Conservation (phyloP, 164 flowering plant genomes). For the Aristolochia contorta region DNA sequence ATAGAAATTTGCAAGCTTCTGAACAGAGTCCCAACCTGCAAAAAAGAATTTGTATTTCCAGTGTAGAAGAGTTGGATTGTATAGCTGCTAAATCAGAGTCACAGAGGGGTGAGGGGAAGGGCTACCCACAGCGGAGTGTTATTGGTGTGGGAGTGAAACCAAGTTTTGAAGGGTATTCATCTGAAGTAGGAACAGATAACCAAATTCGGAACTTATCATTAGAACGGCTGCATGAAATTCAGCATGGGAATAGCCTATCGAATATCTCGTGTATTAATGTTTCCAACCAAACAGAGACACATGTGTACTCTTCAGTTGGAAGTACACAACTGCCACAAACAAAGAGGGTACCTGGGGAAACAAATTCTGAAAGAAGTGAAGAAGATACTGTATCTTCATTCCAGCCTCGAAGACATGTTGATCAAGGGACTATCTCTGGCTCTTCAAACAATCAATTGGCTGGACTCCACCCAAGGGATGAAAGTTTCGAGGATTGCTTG, state of each 20-base stretch:
- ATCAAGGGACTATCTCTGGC: constrained; percentile 6
- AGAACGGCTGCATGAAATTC: constrained; percentile 5
- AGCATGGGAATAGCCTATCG: background rate
- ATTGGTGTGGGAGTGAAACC: background rate
- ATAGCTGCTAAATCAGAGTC: background rate
- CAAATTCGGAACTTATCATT: background rate
- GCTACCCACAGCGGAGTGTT: background rate
- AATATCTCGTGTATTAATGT: background rate
- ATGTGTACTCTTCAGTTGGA: background rate
- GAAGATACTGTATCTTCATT: constrained; percentile 16
- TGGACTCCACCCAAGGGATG: background rate
- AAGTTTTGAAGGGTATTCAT: background rate
- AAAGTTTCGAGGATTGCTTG: background rate
- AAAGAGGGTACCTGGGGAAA: constrained; percentile 6
- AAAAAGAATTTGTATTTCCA: constrained; percentile 1
- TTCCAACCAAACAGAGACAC: background rate
- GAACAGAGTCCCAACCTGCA: background rate
- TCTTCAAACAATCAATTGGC: background rate
- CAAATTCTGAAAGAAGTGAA: constrained; percentile 17
- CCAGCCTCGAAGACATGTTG: constrained; percentile 9
- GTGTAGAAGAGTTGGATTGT: background rate
- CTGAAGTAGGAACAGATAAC: background rate
- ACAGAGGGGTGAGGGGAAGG: background rate
- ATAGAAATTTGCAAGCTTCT: background rate
- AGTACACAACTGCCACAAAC: constrained; percentile 2